These are phyloP conservation scores for Stagonosporopsis tanaceti DNA, from an alignment of 2,329 filamentous ascomycete species.

Conservation along the genomic window DNA sequence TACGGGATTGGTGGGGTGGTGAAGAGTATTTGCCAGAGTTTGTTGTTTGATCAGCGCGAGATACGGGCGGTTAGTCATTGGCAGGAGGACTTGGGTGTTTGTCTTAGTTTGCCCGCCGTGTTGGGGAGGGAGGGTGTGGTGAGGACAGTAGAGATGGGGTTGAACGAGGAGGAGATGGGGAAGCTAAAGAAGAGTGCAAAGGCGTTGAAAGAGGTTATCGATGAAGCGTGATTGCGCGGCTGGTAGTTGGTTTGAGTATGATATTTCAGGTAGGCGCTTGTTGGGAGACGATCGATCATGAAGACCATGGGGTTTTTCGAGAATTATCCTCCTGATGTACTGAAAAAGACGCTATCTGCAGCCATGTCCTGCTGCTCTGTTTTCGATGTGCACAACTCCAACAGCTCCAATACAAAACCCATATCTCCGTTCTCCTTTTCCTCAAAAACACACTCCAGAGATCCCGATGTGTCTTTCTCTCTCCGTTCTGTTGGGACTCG, in stretches of 20 bases:
- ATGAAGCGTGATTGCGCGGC: neutral
- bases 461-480: too few relatives aligned
- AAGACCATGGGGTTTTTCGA: too few relatives aligned
- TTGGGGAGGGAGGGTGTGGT: constrained; percentile 26
- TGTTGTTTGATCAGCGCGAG: constrained; percentile 25
- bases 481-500: too few relatives aligned
- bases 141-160: constrained; percentile 15
- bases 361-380: too few relatives aligned
- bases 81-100: constrained; percentile 23
- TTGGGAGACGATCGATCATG: too few relatives aligned
- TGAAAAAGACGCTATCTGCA: too few relatives aligned
- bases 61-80: constrained; percentile 25
- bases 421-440: too few relatives aligned
- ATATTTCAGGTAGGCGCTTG: too few relatives aligned
- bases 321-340: too few relatives aligned
- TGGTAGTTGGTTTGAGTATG: neutral
- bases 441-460: too few relatives aligned
- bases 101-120: constrained; percentile 29
- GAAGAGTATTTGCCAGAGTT: constrained; percentile 27
- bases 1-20: constrained; percentile 32
- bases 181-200: constrained; percentile 23
- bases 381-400: too few relatives aligned
- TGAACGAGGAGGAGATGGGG: constrained; percentile 20
- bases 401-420: too few relatives aligned
- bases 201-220: constrained; percentile 26